Conservation (phyloP, 257 asterid genomes). For the Przewalskia tangutica region DNA sequence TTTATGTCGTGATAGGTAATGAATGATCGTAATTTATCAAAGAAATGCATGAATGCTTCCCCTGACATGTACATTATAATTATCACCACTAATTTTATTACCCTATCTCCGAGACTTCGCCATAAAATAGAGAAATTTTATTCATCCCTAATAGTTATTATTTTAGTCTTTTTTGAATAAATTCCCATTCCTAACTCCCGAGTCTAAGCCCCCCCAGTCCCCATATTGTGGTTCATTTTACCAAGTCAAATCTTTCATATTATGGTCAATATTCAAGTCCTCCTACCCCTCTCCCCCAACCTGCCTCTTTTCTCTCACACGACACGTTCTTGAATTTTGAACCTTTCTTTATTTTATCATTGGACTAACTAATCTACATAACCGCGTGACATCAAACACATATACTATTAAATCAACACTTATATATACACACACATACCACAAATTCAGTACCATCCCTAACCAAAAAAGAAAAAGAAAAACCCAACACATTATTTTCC, state of each 20-base stretch:
- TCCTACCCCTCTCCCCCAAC: neutral
- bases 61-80: too few relatives aligned
- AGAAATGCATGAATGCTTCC: too few relatives aligned
- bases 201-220: neutral
- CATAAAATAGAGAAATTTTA: neutral
- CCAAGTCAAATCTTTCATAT: neutral
- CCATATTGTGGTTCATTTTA: neutral
- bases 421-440: neutral
- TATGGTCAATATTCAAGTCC: neutral
- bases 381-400: neutral
- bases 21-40: too few relatives aligned
- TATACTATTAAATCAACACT: neutral
- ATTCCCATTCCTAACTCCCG: neutral
- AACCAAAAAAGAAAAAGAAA: neutral
- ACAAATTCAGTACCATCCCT: neutral
- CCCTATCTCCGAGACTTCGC: too few relatives aligned
- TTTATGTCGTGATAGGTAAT: too few relatives aligned
- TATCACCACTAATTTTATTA: too few relatives aligned
- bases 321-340: constrained; percentile 4
- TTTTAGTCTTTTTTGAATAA: neutral
- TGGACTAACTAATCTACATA: neutral
- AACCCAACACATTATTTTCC: neutral
- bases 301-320: too few relatives aligned
- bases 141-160: fast-evolving
- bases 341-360: neutral